These are phyloP conservation scores for Olyra latifolia DNA, from an alignment of 176 grass and related monocot species.

Conservation along the genomic window DNA sequence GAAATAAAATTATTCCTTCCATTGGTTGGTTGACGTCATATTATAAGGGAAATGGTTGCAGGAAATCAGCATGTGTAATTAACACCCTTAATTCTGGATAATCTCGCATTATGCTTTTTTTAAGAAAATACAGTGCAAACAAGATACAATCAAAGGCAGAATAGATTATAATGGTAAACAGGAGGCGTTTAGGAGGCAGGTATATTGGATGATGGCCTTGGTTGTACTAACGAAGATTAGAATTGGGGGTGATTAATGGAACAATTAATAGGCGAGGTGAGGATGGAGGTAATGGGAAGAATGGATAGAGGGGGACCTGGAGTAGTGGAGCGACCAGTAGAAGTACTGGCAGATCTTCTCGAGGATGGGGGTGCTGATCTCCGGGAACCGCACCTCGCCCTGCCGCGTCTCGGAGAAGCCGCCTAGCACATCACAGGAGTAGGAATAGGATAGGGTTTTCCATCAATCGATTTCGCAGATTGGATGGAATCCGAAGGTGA, in stretches of 20 bases:
- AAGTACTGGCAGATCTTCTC: constrained; percentile 99
- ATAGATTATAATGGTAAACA: not conserved
- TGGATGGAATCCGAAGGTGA: not conserved
- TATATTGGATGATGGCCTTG: not conserved
- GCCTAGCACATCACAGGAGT: not conserved
- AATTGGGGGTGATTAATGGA: not conserved
- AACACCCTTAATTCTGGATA: not conserved
- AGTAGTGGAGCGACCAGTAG: constrained; percentile 89
- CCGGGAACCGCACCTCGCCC: constrained; percentile 87
- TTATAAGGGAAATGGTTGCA: not conserved
- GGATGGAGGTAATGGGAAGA: no score
- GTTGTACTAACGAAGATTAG: not conserved
- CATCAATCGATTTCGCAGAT: no score
- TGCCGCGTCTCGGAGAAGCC: constrained; percentile 76
- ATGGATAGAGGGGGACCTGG: constrained; percentile 36
- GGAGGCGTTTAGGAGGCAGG: not conserved
- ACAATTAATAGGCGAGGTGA: not conserved
- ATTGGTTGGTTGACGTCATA: not conserved
- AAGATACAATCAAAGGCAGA: not conserved
- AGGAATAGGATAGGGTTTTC: no score
- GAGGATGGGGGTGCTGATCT: constrained; percentile 70
- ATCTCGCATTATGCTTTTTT: not conserved
- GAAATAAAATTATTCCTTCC: not conserved
- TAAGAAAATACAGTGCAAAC: not conserved
- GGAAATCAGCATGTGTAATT: not conserved